These are phyloP conservation scores for Isatis lusitanica DNA, from an alignment of 441 rosid species.

Conservation along the genomic window DNA sequence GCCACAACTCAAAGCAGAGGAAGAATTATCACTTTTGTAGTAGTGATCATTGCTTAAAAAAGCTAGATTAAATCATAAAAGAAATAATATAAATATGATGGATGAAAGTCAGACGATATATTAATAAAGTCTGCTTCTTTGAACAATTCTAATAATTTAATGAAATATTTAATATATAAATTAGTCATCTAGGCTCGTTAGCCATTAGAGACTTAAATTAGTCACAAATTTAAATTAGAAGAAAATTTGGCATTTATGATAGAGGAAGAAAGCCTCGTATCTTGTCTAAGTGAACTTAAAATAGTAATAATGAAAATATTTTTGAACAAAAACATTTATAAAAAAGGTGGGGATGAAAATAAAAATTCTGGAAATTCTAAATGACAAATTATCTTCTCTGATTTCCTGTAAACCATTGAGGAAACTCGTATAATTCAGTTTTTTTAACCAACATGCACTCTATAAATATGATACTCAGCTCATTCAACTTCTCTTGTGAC, in stretches of 20 bases:
- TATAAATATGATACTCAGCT: background rate
- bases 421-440: background rate
- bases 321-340: too few relatives aligned
- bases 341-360: background rate
- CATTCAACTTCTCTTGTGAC: background rate
- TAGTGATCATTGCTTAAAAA: background rate
- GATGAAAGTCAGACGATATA: background rate
- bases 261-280: background rate
- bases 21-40: background rate
- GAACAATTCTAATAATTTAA: background rate
- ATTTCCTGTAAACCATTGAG: background rate
- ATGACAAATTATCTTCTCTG: background rate
- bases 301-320: background rate
- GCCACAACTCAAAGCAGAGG: slow-evolving; percentile 8
- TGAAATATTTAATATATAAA: background rate
- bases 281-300: background rate
- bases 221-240: background rate
- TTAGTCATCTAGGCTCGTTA: background rate
- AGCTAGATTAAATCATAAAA: background rate
- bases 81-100: background rate
- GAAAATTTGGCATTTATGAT: background rate
- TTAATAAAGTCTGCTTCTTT: background rate
- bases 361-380: background rate
- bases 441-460: background rate
- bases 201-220: background rate